Conservation (phyloP, 257 asterid species). For the Plectranthus barbatus region DNA sequence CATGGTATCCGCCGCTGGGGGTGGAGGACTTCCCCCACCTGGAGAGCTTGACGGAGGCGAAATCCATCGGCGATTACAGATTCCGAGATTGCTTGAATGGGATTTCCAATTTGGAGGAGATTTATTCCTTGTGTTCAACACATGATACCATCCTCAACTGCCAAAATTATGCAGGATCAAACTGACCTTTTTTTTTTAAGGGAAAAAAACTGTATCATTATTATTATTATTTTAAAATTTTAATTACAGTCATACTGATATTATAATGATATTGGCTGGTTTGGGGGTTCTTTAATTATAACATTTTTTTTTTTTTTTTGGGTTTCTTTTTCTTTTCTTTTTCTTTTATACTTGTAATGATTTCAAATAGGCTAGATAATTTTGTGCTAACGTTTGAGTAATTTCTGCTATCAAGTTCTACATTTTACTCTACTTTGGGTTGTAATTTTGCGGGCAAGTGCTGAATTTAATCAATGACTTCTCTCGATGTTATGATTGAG, state of each 20-base stretch:
- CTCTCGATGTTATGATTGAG: neutral
- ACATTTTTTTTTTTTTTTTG: neutral
- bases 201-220: neutral
- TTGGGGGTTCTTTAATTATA: neutral
- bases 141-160: constrained; percentile 18
- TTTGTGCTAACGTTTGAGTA: constrained; percentile 11
- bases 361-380: constrained; percentile 2
- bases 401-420: neutral
- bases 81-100: constrained; percentile 22
- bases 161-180: constrained; percentile 22
- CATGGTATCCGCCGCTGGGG: constrained; percentile 25
- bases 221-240: too few relatives aligned
- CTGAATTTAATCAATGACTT: constrained; percentile 18
- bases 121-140: constrained; percentile 31
- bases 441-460: constrained; percentile 18
- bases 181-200: neutral
- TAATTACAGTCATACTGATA: neutral
- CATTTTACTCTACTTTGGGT: neutral
- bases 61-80: constrained; percentile 15
- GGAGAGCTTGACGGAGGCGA: constrained; percentile 19
- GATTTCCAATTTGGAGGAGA: constrained; percentile 32
- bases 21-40: constrained; percentile 40
- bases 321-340: neutral
- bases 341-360: constrained; percentile 21
- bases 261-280: too few relatives aligned